Base-by-base conservation (phyloP, 2,329 filamentous ascomycete genomes). In the Fusarium nurragi region DNA sequence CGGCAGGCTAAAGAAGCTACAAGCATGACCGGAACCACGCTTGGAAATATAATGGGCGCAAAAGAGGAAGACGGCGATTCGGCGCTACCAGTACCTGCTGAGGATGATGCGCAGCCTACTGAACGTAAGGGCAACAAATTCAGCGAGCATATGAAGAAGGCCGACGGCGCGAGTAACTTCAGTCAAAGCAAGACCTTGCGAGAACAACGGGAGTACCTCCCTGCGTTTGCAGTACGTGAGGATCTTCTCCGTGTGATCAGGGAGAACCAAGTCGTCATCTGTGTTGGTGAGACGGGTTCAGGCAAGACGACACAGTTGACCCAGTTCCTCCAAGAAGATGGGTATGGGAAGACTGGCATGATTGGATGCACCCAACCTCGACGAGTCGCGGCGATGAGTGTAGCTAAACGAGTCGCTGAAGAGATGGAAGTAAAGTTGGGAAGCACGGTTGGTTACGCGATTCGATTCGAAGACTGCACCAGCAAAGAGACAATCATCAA, bases 291-390 rank as follows among this genome's bases (percentile, higher is more conserved):
- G 79, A 99, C 95, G 2, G 95, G 95, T 6, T 98, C 94, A 1
- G 95, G 95, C 47, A 99, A 99, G 79, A 99, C 95, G 4, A 99
- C 95, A 0, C 95, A 99, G 77, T 80, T 99, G 60, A 97, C 96
- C 0, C 96, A 99, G 74, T 99, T 98, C 69, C 82, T 99, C 11
- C 88, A 96, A 74, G 95, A 99, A 77, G 95, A 98, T 71, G 96
- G 96, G 1, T 99, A 97, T 75, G 92, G 90, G 14, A 90, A 90
- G 53, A 80, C 84, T 28, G 95, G 95, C 45, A 89, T 97, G 84
- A 98, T 99, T 70, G 94, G 93, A 6, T 99, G 95, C 75, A 99
- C 95, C 2, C 95, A 99, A 70, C 95, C 95, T 49, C 88, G 95
- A 71, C 91, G 95, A 83, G 96, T 99, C 30, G 95, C 95, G 22